These are phyloP conservation scores for Chlorella sp. DNA, from an alignment of 139 green algal species.

Conservation along the genomic window DNA sequence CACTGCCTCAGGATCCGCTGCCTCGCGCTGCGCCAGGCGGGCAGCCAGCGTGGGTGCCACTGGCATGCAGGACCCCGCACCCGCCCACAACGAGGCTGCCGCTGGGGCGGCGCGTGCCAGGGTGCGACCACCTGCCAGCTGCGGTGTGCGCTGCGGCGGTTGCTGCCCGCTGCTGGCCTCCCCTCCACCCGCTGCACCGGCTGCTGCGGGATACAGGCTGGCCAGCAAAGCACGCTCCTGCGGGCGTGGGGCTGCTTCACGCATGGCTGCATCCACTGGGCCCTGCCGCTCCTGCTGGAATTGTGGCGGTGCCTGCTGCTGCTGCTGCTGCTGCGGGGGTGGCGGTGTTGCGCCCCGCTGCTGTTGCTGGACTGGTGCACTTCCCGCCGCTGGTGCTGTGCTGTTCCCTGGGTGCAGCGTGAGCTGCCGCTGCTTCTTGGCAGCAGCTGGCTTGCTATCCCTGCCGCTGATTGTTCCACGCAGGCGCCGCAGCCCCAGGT, in stretches of 20 bases:
- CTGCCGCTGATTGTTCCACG: background rate
- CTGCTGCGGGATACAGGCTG: background rate
- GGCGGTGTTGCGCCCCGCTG: too few relatives aligned
- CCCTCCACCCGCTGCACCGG: background rate
- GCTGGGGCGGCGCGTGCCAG: background rate
- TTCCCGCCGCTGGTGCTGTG: too few relatives aligned
- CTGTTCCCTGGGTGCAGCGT: background rate
- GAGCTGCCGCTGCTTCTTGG: slow-evolving; percentile 26
- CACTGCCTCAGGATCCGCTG: background rate
- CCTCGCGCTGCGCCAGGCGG: slow-evolving; percentile 19
- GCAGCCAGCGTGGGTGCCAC: slow-evolving; percentile 17
- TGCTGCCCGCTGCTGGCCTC: background rate
- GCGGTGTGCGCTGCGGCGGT: slow-evolving; percentile 16
- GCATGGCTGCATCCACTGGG: background rate
- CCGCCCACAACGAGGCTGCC: slow-evolving; percentile 7
- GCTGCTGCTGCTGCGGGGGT: background rate
- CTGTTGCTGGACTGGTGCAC: too few relatives aligned
- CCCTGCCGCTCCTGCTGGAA: background rate
- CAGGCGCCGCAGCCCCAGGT: background rate
- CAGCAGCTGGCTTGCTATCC: background rate
- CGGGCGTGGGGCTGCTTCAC: background rate
- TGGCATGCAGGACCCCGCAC: background rate
- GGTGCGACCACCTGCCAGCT: background rate
- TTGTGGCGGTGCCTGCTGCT: background rate
- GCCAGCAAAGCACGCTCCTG: slow-evolving; percentile 14